These are phyloP conservation scores for Phytophthora macrochlamydospora DNA, from an alignment of 352 stramenopile species.

Conservation along the genomic window DNA sequence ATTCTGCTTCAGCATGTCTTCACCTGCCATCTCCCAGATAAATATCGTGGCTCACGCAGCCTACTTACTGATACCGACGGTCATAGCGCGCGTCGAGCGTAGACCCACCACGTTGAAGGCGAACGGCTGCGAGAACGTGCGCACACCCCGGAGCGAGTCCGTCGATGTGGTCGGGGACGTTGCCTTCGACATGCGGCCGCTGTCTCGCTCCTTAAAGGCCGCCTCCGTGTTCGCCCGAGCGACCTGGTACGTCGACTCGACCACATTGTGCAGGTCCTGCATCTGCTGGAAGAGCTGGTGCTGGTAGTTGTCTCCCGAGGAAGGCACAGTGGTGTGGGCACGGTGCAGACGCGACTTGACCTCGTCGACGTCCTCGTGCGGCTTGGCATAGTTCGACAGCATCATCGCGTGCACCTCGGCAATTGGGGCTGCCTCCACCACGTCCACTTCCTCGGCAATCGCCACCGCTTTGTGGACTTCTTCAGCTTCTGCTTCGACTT, in stretches of 20 bases:
- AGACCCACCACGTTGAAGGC: constrained; percentile 48
- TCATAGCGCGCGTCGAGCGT: constrained; percentile 45
- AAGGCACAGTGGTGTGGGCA: constrained; percentile 35
- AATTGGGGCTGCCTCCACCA: constrained; percentile 30
- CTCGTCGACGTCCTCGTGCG: constrained; percentile 11
- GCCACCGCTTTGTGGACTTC: constrained; percentile 4
- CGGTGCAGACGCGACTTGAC: constrained; percentile 18
- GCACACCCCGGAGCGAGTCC: constrained; percentile 26
- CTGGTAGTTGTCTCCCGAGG: constrained; percentile 44
- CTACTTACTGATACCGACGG: constrained; percentile 32
- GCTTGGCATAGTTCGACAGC: constrained; percentile 21
- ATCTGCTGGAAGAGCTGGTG: constrained; percentile 77
- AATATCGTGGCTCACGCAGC: constrained; percentile 31
- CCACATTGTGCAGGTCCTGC: constrained; percentile 67
- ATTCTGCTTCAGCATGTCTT: no score
- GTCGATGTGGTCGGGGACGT: constrained; percentile 10
- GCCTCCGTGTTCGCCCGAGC: constrained; percentile 60
- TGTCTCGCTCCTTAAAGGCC: constrained; percentile 45
- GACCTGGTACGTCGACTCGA: constrained; percentile 72
- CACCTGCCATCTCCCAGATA: constrained; percentile 29
- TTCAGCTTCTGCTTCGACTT: not conserved
- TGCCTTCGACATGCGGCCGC: constrained; percentile 32
- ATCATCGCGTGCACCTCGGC: constrained; percentile 30
- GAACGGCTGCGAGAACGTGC: constrained; percentile 47
- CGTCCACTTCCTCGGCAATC: constrained; percentile 25